Conservation (phyloP, 345 rosid genomes). For the Lagerstroemia speciosa region DNA sequence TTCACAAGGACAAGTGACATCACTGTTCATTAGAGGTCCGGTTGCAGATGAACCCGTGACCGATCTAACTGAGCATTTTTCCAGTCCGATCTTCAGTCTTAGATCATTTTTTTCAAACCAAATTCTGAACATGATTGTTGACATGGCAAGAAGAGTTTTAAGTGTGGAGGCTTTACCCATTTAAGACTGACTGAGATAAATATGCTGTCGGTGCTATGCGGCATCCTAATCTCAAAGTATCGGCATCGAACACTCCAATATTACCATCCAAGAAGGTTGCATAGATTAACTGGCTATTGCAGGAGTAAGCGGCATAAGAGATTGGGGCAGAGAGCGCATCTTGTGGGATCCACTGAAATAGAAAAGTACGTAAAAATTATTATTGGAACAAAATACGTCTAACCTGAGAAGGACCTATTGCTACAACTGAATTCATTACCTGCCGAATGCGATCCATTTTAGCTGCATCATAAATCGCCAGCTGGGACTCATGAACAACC, state of each 20-base stretch:
- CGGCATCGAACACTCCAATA: constrained; percentile 70
- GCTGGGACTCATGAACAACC: constrained; percentile 75
- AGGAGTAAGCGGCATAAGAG: constrained; percentile 62
- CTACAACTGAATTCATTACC: constrained; percentile 23
- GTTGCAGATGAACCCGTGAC: background rate
- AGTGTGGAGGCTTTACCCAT: constrained; percentile 33
- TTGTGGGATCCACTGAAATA: constrained; percentile 73
- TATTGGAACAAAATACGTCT: background rate
- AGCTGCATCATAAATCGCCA: constrained; percentile 69
- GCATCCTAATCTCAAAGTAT: constrained; percentile 58
- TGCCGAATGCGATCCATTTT: constrained; percentile 72
- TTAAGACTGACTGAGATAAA: constrained; percentile 36
- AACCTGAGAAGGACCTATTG: background rate
- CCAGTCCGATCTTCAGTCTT: background rate
- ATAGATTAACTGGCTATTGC: constrained; percentile 72
- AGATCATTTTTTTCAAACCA: background rate
- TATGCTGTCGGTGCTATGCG: constrained; percentile 61
- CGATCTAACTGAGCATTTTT: background rate
- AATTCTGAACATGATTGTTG: background rate
- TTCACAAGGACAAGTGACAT: no score
- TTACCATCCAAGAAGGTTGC: constrained; percentile 65
- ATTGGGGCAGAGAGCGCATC: constrained; percentile 58
- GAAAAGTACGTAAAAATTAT: constrained; percentile 3
- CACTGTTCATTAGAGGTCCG: background rate
- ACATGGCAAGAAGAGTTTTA: background rate